Percentiles rank a stretch among this genome's conserved stretches.
phyloP scores from a whole-genome alignment of 1,284 basidiomycete species.

The Cystobasidium slooffiae region DNA sequence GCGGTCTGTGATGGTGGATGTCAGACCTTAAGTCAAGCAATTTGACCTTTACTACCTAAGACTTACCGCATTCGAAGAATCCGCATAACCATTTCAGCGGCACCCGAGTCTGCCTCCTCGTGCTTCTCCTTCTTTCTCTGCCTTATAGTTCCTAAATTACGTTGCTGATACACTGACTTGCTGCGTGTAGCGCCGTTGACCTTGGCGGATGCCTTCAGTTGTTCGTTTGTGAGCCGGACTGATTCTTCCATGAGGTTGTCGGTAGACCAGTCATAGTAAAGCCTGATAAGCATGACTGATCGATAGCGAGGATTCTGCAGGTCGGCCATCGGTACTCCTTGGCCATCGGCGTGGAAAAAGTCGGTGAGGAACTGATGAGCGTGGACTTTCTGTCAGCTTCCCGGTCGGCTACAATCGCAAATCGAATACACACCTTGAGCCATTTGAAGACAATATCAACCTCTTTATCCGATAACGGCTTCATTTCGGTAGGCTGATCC shows the following conservation, averaged over 20 bases:
- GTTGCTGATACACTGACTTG: constrained; percentile 85
- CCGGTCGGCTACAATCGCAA: neutral
- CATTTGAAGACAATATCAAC: constrained; percentile 98
- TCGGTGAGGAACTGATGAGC: constrained; percentile 77
- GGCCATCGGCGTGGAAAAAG: constrained; percentile 93
- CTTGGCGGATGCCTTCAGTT: constrained; percentile 70
- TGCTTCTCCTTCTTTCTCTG: constrained; percentile 91
- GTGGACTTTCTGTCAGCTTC: neutral
- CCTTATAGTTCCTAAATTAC: constrained; percentile 92
- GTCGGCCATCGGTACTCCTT: constrained; percentile 77
- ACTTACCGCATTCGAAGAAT: constrained; percentile 83
- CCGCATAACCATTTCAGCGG: constrained; percentile 86
- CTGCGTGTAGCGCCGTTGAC: constrained; percentile 69
- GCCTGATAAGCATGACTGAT: constrained; percentile 81
- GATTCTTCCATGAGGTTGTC: constrained; percentile 67
- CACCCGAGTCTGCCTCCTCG: constrained; percentile 69
- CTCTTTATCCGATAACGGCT: constrained; percentile 88
- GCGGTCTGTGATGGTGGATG: constrained; percentile 62
- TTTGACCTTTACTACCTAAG: neutral
- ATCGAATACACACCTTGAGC: constrained; percentile 71
- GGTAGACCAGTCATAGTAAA: constrained; percentile 94
- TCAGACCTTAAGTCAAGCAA: neutral
- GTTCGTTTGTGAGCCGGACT: constrained; percentile 86
- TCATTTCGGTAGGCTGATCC: constrained; percentile 86
- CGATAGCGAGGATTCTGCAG: constrained; percentile 97